Evolutionary conservation across 192 early-diverging fungal genomes (phyloP), one percentile per base, ranked within the genome.

Genomic region (Spinellus fusiger): DNA sequence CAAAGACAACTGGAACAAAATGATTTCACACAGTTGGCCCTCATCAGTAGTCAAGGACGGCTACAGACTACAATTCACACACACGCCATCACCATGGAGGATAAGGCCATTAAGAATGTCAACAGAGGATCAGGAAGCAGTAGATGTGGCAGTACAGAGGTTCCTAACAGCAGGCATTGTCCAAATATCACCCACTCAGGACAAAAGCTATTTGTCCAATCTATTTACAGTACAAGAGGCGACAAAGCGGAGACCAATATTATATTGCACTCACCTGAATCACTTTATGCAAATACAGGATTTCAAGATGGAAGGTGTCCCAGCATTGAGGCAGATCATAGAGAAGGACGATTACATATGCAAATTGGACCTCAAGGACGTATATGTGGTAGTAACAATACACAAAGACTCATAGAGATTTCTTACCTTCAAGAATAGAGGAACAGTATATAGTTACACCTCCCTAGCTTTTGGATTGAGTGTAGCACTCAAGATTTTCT

Each of bases 221-320:
- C 25, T 55, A 2, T 37, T 55, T 5, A 55, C 53, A 1, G 7
- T 37, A 23, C 33, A 55, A 9, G 34, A 55, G 15, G 2, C 53
- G 0, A 55, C 28, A 4, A 55, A 55, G 6, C 1, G 32, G 0
- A 16, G 58, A 8, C 58, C 47, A 5, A 49, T 59, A 9, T 18
- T 59, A 4, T 12, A 59, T 18, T 59, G 31, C 28, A 25, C 1
- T 7, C n/a, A 44, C 5, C 3, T 49, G 2, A 59, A 59, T 9
- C 18, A 44, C 0, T 60, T 50, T 13, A 22, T 60, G 3, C 58
- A 49, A 1, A 33, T 26, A 27, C 58, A 50, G 3, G 47, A 60
- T 2, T 60, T 60, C 58, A 60, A 60, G 58, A 60, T 60, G 58
- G 47, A 60, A 23, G 47, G 48, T 6, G 18, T 60, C 3, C 58